Conservation (phyloP, 1,139 yeast species). For the Eremothecium gossypii region DNA sequence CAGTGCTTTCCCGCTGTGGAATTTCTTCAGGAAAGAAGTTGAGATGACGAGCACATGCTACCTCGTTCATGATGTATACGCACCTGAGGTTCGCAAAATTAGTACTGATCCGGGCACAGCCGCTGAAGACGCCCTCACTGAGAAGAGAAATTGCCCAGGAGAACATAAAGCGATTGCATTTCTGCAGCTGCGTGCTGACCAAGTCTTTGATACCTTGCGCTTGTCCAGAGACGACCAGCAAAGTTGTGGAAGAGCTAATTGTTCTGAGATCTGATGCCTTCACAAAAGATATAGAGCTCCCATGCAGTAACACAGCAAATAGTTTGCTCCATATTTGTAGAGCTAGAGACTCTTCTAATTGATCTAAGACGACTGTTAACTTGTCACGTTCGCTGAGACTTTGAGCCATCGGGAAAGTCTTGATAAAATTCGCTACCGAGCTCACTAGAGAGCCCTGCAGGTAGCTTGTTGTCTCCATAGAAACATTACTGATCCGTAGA, state of each 20-base stretch:
- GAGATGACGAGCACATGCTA: conserved; percentile 11
- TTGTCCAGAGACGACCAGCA: conserved; percentile 14
- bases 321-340: conserved; percentile 29
- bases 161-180: conserved; percentile 13
- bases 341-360: conserved; percentile 9
- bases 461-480: conserved; percentile 30
- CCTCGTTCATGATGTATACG: conserved; percentile 32
- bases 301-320: conserved; percentile 29
- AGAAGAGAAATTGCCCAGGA: conserved; percentile 31
- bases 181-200: not conserved
- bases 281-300: conserved; percentile 28
- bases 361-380: conserved; percentile 34
- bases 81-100: conserved; percentile 31
- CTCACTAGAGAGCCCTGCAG: conserved; percentile 58
- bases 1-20: conserved; percentile 9
- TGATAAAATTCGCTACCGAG: conserved; percentile 51
- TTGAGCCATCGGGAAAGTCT: conserved; percentile 45
- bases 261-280: conserved; percentile 3
- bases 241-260: conserved; percentile 13
- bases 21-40: conserved; percentile 13
- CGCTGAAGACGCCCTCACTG: conserved; percentile 35
- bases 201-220: conserved; percentile 4
- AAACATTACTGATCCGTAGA: conserved; percentile 16
- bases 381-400: conserved; percentile 36
- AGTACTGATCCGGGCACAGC: conserved; percentile 21